phyloP scores from a whole-genome alignment of 2,329 filamentous ascomycete genomes.

The Colletotrichum abscissum region DNA sequence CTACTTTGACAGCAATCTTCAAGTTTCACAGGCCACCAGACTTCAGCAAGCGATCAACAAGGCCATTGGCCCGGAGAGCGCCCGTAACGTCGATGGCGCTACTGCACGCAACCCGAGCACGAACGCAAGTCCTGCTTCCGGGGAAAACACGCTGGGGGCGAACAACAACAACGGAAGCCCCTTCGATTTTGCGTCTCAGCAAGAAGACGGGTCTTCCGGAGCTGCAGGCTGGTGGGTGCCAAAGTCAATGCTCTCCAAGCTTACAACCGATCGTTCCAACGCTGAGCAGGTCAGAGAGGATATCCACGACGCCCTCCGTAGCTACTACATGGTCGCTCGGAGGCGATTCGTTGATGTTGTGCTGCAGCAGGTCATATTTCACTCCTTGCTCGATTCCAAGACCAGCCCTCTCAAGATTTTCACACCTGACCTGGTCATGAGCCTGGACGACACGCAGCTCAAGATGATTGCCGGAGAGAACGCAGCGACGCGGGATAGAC shows the following conservation, averaged over 20 bases:
- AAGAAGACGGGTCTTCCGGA: neutral
- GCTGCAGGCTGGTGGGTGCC: constrained; percentile 6
- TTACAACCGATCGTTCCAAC: constrained; percentile 20
- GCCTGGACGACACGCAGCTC: constrained; percentile 60
- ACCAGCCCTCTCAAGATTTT: constrained; percentile 65
- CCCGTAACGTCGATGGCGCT: neutral
- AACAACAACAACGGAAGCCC: neutral
- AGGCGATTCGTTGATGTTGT: constrained; percentile 74
- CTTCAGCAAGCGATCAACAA: neutral
- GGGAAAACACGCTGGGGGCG: too few relatives aligned
- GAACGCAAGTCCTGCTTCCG: too few relatives aligned
- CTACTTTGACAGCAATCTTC: constrained; percentile 58
- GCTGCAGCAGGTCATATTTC: constrained; percentile 66
- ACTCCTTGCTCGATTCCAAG: constrained; percentile 62
- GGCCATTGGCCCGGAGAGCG: neutral
- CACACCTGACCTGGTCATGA: constrained; percentile 59
- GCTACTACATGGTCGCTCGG: constrained; percentile 71
- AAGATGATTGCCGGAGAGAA: constrained; percentile 70
- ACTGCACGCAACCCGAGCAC: neutral
- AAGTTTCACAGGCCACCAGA: constrained; percentile 39
- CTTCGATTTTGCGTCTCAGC: neutral
- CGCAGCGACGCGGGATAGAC: constrained; percentile 47
- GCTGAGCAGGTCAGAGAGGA: constrained; percentile 52
- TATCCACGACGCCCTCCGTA: constrained; percentile 69
- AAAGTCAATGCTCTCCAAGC: constrained; percentile 35